A percentile compares a stretch with the other conserved stretches of the same genome.
Evolutionary conservation across 768 basidiomycete species (phyloP).

Genomic region (Tricholoma hemisulphureum): DNA sequence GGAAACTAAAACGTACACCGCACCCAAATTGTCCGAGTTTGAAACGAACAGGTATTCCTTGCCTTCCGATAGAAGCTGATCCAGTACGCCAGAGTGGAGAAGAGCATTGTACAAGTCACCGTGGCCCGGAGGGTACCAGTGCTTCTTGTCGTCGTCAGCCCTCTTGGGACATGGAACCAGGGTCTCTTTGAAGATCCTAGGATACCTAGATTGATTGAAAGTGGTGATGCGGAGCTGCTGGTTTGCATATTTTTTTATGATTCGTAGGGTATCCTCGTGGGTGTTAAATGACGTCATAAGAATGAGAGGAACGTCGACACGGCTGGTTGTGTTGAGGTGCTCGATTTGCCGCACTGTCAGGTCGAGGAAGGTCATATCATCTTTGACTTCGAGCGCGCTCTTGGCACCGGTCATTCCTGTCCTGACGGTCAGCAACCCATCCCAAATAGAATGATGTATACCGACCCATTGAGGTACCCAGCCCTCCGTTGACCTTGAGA

Average conservation of each 20-base stretch:
- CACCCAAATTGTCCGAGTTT: slow-evolving; percentile 96
- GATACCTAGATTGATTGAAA: slow-evolving; percentile 94
- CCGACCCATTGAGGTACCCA: slow-evolving; percentile 86
- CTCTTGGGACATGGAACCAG: slow-evolving; percentile 80
- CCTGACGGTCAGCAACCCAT: slow-evolving; percentile 3
- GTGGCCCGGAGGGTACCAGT: slow-evolving; percentile 98
- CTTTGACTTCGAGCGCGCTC: slow-evolving; percentile 92
- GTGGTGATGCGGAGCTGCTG: slow-evolving; percentile 91
- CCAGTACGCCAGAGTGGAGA: slow-evolving; percentile 85
- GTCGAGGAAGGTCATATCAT: slow-evolving; percentile 98
- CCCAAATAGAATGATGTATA: slow-evolving; percentile 7
- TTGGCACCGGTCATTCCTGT: slow-evolving; percentile 84
- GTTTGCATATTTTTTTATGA: slow-evolving; percentile 96
- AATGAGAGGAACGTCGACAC: slow-evolving; percentile 92
- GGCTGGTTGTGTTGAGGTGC: slow-evolving; percentile 83
- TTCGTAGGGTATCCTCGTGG: slow-evolving; percentile 91
- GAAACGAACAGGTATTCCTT: slow-evolving; percentile 98
- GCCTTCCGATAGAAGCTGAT: slow-evolving; percentile 84
- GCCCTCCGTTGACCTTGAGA: slow-evolving; percentile 92
- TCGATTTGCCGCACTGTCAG: slow-evolving; percentile 93
- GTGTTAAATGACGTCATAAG: slow-evolving; percentile 99
- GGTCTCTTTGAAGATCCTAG: slow-evolving; percentile 87
- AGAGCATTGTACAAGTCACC: slow-evolving; percentile 95
- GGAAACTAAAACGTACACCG: slow-evolving; percentile 53
- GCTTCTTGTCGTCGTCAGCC: slow-evolving; percentile 79